Percentiles rank a stretch among this genome's conserved stretches.
Evolutionary conservation across 306 rosid species (phyloP).

Genomic region (Parietaria judaica): DNA sequence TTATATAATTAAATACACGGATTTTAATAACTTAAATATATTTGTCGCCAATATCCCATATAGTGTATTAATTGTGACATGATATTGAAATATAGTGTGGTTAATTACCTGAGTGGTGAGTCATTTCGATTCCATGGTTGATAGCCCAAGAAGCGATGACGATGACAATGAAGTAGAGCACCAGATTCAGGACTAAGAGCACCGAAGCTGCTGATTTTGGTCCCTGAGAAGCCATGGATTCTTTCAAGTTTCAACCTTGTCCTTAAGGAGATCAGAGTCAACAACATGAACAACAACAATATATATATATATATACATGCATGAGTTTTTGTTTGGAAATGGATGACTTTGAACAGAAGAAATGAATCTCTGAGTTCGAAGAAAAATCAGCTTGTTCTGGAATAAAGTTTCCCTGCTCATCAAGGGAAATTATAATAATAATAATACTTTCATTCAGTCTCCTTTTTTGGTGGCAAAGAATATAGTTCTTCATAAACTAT

Average conservation of each 20-base stretch:
- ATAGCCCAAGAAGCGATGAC: conserved; percentile 80
- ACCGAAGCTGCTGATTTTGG: conserved; percentile 46
- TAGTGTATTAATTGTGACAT: no score
- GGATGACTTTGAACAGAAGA: conserved; percentile 39
- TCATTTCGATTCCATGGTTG: conserved; percentile 63
- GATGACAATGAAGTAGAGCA: conserved; percentile 49
- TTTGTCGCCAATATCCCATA: no score
- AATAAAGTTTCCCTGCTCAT: not conserved
- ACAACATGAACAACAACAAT: conserved; percentile 7
- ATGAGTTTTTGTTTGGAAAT: not conserved
- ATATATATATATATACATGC: not conserved
- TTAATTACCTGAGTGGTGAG: conserved; percentile 54
- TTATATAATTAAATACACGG: no score
- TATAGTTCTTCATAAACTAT: not conserved
- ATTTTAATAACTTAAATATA: no score
- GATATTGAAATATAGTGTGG: not conserved
- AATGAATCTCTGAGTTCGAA: conserved; percentile 15
- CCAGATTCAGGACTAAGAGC: conserved; percentile 56
- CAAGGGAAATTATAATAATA: conserved; percentile 14
- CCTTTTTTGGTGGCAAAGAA: conserved; percentile 6
- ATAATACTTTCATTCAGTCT: not conserved
- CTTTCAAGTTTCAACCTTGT: not conserved
- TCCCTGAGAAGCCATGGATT: conserved; percentile 54
- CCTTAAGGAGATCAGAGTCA: conserved; percentile 14
- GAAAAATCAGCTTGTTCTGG: no score